phyloP scores from a whole-genome alignment of 306 rosid genomes.

The Dalbergia oliveri region DNA sequence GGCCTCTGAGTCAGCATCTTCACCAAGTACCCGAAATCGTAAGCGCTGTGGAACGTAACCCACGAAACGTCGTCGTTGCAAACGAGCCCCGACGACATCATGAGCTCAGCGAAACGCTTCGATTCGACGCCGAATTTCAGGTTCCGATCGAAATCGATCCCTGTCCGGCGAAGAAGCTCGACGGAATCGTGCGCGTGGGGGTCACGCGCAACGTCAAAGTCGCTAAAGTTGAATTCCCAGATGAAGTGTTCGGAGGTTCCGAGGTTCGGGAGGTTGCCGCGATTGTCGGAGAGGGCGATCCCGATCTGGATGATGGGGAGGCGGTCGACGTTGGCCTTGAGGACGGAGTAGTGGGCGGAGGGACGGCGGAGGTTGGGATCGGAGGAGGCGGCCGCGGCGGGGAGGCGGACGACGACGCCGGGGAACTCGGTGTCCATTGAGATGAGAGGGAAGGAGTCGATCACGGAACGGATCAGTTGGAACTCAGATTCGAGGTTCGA shows the following conservation, averaged over 20 bases:
- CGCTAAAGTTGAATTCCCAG: constrained; percentile 78
- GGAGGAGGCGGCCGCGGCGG: background rate
- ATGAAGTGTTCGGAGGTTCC: constrained; percentile 51
- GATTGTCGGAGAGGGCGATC: constrained; percentile 57
- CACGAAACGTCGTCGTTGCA: constrained; percentile 60
- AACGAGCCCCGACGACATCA: constrained; percentile 82
- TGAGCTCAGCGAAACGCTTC: constrained; percentile 58
- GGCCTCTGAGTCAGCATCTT: constrained; percentile 59
- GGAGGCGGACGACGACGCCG: constrained; percentile 62
- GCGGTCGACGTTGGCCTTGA: constrained; percentile 75
- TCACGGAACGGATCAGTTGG: constrained; percentile 50
- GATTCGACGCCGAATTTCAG: constrained; percentile 56
- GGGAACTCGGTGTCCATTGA: constrained; percentile 88
- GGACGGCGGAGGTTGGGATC: background rate
- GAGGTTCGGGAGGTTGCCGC: constrained; percentile 64
- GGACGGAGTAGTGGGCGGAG: constrained; percentile 48
- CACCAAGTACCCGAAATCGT: constrained; percentile 77
- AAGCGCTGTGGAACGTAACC: constrained; percentile 77
- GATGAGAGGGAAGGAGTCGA: constrained; percentile 54
- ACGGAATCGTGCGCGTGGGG: constrained; percentile 67
- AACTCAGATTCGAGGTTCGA: constrained; percentile 63
- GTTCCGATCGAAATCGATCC: constrained; percentile 74
- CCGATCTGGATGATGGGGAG: constrained; percentile 77
- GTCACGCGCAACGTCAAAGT: constrained; percentile 70
- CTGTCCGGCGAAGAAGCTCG: constrained; percentile 61